phyloP scores from a whole-genome alignment of 169 alveolate genomes.

The Babesia sp. region DNA sequence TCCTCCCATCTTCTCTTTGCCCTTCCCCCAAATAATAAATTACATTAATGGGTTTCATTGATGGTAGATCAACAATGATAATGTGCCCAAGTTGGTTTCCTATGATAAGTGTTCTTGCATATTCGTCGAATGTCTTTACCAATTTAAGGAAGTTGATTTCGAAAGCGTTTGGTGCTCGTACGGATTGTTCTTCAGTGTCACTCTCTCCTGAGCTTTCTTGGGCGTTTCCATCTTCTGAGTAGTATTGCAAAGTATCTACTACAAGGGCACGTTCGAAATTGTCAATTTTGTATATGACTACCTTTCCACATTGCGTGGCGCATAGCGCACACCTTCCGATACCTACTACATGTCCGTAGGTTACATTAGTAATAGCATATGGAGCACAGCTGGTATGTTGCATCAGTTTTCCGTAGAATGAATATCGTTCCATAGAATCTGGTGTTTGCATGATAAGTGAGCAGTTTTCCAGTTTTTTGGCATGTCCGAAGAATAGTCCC shows the following conservation, averaged over 20 bases:
- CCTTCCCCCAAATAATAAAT: slow-evolving; percentile 40
- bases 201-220: background rate
- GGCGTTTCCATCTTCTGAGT: background rate
- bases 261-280: slow-evolving; percentile 71
- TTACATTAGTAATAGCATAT: slow-evolving; percentile 70
- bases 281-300: slow-evolving; percentile 63
- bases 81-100: slow-evolving; percentile 65
- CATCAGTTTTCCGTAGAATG: slow-evolving; percentile 57
- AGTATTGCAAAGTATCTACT: slow-evolving; percentile 62
- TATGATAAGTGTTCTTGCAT: slow-evolving; percentile 28
- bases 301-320: slow-evolving; percentile 76
- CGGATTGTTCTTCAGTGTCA: slow-evolving; percentile 28
- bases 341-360: slow-evolving; percentile 76
- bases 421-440: slow-evolving; percentile 63
- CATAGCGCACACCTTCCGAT: slow-evolving; percentile 71
- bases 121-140: slow-evolving; percentile 49
- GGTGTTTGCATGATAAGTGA: slow-evolving; percentile 64
- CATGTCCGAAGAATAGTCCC: slow-evolving; percentile 46
- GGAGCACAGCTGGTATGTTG: slow-evolving; percentile 76
- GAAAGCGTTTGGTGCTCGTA: slow-evolving; percentile 30
- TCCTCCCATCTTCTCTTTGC: background rate
- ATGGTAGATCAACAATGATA: slow-evolving; percentile 46
- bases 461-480: slow-evolving; percentile 39
- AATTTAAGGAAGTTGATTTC: slow-evolving; percentile 49
- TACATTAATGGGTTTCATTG: slow-evolving; percentile 45